A percentile compares a stretch with the other conserved stretches of the same genome.
These are phyloP conservation scores for Colletotrichum truncatum DNA, from an alignment of 2,329 filamentous ascomycete genomes.

Conservation along the genomic window DNA sequence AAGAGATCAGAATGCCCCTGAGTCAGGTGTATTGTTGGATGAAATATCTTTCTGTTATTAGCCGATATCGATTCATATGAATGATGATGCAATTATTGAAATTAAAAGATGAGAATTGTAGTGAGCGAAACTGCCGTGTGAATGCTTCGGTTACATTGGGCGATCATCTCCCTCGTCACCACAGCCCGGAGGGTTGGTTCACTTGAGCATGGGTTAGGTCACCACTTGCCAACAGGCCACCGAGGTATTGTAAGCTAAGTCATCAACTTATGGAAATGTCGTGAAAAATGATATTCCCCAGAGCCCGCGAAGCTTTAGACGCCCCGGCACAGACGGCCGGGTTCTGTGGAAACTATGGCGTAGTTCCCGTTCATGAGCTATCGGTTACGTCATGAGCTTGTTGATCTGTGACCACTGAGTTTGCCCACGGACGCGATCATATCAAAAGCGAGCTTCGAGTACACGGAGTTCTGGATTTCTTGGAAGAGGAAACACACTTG, in stretches of 20 bases:
- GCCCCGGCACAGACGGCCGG: not conserved
- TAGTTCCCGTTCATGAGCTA: constrained; percentile 17
- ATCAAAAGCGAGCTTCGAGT: no score
- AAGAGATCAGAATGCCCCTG: constrained; percentile 7
- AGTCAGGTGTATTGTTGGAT: not conserved
- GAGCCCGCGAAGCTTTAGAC: not conserved
- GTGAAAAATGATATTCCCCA: no score
- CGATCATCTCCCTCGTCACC: no score
- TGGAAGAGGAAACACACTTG: not conserved
- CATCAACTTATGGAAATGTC: not conserved
- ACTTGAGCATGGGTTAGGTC: no score
- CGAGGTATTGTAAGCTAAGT: not conserved
- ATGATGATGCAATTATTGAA: not conserved
- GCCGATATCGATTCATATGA: not conserved
- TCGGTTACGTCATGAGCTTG: constrained; percentile 17
- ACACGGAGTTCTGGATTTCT: no score
- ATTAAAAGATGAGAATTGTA: not conserved
- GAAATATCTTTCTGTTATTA: not conserved
- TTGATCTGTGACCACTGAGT: not conserved
- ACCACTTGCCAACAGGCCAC: no score
- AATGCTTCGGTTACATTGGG: not conserved
- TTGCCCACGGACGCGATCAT: not conserved
- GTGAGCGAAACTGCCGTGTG: not conserved
- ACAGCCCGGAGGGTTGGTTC: no score
- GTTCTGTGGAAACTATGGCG: constrained; percentile 3